phyloP scores from a whole-genome alignment of 192 early-diverging fungal species.

The Oehlia diaphana region DNA sequence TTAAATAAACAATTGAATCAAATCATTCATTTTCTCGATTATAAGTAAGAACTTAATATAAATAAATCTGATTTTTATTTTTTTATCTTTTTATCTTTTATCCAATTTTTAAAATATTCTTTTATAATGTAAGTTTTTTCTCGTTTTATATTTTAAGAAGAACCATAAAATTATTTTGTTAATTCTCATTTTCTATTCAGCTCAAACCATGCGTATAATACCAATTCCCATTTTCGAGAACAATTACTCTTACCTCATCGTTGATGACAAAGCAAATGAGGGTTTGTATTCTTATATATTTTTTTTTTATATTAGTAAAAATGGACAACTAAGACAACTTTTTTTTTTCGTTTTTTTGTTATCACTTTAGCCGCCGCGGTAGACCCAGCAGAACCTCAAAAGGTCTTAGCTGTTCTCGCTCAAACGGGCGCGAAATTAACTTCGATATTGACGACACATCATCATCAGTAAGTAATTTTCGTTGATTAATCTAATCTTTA shows the following conservation, averaged over 20 bases:
- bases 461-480: conserved; percentile 67
- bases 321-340: background rate
- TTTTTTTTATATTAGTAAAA: background rate
- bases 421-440: conserved; percentile 61
- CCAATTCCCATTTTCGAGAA: conserved; percentile 63
- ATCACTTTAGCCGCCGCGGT: conserved; percentile 58
- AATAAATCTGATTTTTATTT: background rate
- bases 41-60: background rate
- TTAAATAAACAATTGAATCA: background rate
- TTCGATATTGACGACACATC: conserved; percentile 81
- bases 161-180: background rate
- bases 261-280: conserved; percentile 66
- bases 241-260: conserved; percentile 86
- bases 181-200: background rate
- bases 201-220: conserved; percentile 54
- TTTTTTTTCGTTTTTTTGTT: background rate
- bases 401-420: conserved; percentile 61
- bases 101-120: background rate
- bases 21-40: background rate
- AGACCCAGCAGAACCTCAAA: conserved; percentile 82
- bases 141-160: background rate
- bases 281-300: background rate
- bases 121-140: background rate
- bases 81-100: background rate
- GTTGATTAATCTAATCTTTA: background rate